A percentile compares a stretch with the other conserved stretches of the same genome.
Conservation (phyloP, 1,284 basidiomycete species). For the Psilocybe mexicana region DNA sequence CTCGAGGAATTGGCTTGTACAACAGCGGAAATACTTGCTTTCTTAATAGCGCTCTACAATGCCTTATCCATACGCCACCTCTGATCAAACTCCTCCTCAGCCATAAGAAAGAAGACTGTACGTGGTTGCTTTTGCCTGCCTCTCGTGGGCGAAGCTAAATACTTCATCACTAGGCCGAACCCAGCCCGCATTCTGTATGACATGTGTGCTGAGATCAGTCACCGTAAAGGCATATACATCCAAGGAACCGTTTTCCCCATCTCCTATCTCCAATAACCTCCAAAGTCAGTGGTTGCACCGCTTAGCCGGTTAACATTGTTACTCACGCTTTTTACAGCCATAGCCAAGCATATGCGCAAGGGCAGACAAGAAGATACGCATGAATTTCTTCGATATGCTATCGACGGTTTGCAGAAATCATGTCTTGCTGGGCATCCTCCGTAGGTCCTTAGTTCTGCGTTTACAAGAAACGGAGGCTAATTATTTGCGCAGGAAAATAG, state of each 20-base stretch:
- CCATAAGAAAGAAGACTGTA: constrained; percentile 58
- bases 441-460: constrained; percentile 44
- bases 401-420: constrained; percentile 89
- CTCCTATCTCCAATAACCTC: constrained; percentile 63
- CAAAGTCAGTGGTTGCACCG: constrained; percentile 51
- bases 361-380: constrained; percentile 98
- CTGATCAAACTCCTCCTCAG: constrained; percentile 70
- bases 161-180: constrained; percentile 49
- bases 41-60: constrained; percentile 94
- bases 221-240: constrained; percentile 51
- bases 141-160: neutral
- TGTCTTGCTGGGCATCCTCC: constrained; percentile 74
- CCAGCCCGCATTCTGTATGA: constrained; percentile 71
- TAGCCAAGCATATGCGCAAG: constrained; percentile 88
- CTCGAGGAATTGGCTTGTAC: constrained; percentile 67
- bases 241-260: constrained; percentile 57
- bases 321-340: constrained; percentile 49
- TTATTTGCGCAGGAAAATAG: constrained; percentile 61
- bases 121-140: constrained; percentile 25
- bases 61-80: constrained; percentile 91
- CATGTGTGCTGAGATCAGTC: constrained; percentile 64
- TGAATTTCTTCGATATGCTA: constrained; percentile 94
- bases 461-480: constrained; percentile 2
- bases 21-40: constrained; percentile 99
- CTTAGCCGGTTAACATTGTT: neutral